These are phyloP conservation scores for Hypoxylon intermedium DNA, from an alignment of 495 filamentous ascomycete genomes.

Conservation along the genomic window DNA sequence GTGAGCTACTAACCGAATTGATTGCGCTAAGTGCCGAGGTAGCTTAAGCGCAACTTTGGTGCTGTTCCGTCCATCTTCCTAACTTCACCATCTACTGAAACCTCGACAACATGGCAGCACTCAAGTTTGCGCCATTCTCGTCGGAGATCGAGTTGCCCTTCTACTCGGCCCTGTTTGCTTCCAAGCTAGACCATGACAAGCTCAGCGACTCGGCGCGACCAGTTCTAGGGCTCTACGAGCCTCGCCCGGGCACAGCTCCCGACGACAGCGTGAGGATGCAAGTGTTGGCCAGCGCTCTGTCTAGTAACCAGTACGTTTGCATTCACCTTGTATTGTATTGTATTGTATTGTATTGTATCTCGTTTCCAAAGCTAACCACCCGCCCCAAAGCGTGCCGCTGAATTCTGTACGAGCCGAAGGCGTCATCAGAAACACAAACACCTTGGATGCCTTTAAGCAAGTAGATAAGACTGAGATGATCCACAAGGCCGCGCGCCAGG, in stretches of 20 bases:
- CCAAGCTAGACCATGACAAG: constrained; percentile 95
- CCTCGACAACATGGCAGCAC: constrained; percentile 44
- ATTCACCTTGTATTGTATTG: not conserved
- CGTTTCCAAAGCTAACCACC: constrained; percentile 10
- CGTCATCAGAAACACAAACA: constrained; percentile 94
- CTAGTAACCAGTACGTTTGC: constrained; percentile 74
- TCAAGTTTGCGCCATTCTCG: constrained; percentile 79
- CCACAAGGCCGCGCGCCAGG: constrained; percentile 74
- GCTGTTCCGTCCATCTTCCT: not conserved
- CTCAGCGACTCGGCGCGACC: constrained; percentile 89
- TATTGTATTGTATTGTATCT: not conserved
- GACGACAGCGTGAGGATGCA: constrained; percentile 83
- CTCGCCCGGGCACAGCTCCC: constrained; percentile 70
- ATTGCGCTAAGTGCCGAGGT: no score
- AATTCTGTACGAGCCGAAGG: constrained; percentile 85
- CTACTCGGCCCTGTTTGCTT: constrained; percentile 84
- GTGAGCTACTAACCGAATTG: no score
- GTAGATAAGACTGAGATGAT: constrained; percentile 75
- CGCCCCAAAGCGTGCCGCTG: constrained; percentile 66
- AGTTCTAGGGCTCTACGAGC: constrained; percentile 88
- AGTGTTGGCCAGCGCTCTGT: constrained; percentile 84
- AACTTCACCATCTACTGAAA: not conserved
- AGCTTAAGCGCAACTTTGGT: constrained; percentile 1
- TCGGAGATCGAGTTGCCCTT: constrained; percentile 96
- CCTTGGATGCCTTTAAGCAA: constrained; percentile 88